phyloP scores from a whole-genome alignment of 2,329 filamentous ascomycete genomes.

The Aschersonia sp. region DNA sequence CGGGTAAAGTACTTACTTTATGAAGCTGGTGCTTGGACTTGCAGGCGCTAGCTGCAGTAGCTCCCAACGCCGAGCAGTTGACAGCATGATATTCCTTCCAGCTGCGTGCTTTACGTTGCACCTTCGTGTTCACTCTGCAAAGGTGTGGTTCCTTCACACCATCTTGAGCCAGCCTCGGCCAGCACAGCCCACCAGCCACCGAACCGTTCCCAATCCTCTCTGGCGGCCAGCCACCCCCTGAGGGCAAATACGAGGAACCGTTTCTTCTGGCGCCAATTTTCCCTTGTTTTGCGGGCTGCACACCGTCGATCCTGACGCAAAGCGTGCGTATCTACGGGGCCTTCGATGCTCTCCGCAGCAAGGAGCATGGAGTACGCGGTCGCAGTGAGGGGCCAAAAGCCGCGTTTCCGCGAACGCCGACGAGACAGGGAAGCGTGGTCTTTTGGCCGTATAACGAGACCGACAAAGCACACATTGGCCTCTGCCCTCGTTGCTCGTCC shows the following conservation, averaged over 20 bases:
- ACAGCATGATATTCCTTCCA: not conserved
- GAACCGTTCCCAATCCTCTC: not conserved
- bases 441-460: no score
- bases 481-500: no score
- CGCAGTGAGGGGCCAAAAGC: no score
- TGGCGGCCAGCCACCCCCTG: no score
- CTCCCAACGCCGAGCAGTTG: not conserved
- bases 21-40: not conserved
- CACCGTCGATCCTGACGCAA: not conserved
- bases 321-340: not conserved
- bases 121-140: slow-evolving; percentile 11
- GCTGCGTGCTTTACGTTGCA: not conserved
- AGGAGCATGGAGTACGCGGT: no score
- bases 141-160: slow-evolving; percentile 15
- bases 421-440: no score
- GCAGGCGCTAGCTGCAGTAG: slow-evolving; percentile 1
- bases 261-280: not conserved
- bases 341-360: no score
- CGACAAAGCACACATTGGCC: no score
- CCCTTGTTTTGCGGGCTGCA: not conserved
- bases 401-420: no score
- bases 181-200: slow-evolving; percentile 5
- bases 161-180: slow-evolving; percentile 5
- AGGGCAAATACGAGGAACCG: not conserved
- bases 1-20: no score